Percentiles rank a stretch among this genome's conserved stretches.
These are phyloP conservation scores for Neurospora sp. DNA, from an alignment of 495 filamentous ascomycete genomes.

Conservation along the genomic window DNA sequence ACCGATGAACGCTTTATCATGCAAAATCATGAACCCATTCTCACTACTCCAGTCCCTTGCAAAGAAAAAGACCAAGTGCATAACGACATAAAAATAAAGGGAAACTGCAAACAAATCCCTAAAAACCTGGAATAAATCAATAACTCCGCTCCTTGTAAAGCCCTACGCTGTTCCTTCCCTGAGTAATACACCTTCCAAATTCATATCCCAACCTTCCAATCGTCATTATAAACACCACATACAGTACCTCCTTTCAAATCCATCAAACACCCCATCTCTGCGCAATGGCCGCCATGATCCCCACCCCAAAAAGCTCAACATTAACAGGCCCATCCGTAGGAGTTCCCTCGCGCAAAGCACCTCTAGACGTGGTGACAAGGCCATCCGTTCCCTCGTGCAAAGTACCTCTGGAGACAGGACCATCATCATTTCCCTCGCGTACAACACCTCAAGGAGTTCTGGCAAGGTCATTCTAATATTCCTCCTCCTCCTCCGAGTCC, in stretches of 20 bases:
- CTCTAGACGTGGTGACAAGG: not conserved
- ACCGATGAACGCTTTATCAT: not conserved
- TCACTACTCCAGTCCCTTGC: not conserved
- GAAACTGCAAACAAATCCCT: not conserved
- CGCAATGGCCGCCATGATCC: not conserved
- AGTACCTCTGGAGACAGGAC: not conserved
- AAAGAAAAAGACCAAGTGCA: not conserved
- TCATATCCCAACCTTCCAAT: too few relatives aligned
- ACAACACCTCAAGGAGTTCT: not conserved
- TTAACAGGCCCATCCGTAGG: not conserved
- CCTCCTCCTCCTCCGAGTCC: slow-evolving; percentile 21
- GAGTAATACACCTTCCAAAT: not conserved
- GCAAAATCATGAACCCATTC: not conserved
- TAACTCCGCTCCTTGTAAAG: not conserved
- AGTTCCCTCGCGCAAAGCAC: not conserved
- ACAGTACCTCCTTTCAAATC: not conserved
- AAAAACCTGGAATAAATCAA: too few relatives aligned
- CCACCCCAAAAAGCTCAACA: not conserved
- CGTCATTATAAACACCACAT: not conserved
- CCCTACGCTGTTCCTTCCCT: not conserved
- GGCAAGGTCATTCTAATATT: not conserved
- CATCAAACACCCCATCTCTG: not conserved
- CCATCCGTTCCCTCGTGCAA: not conserved
- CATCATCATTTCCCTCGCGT: not conserved
- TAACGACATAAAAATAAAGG: not conserved